Base-by-base conservation (phyloP, 352 stramenopile genomes). In the Phytopythium kandeliae region DNA sequence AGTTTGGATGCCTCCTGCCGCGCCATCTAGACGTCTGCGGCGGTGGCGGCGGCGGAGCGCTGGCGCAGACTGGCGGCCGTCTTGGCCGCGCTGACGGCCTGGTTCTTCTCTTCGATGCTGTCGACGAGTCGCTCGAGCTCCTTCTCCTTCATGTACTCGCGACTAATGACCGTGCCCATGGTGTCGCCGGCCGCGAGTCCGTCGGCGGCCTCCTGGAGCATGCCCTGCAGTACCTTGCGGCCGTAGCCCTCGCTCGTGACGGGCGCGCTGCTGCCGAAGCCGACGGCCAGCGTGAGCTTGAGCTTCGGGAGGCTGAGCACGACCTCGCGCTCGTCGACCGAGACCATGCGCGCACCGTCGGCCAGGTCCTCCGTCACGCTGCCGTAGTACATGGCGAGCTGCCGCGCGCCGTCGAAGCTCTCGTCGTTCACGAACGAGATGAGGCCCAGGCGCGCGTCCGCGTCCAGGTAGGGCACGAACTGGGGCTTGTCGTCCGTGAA, bases 301-400 rank as follows among this genome's bases (percentile, higher is more conserved):
- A 93, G 74, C 63, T 90, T 89, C 19, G 82, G 82, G 10, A 93
- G 60, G 21, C 61, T 82, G 47, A 93, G 44, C 11, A 91, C 62
- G 3, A 93, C 52, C 46, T 93, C 82, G n/a, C 71, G 75, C 65
- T 93, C 82, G 48, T 93, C 82, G 55, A 93, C 89, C 33, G 82
- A 91, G 31, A 70, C 69, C 31, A 89, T 62, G 1, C 41, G 65
- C 6, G 82, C 75, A 0, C 79, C 76, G 22, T 88, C 41, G 0
- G 79, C 78, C 15, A 93, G 57, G 10, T 93, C 79, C 21, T 93
- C 79, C 1, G 71, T 83, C 43, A 93, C 76, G 37, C 82, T 93
- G 34, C 82, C 82, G 50, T 93, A 93, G 63, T 93, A 93, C 53
- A 86, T 63, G 17, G 79, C 79, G 16, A 93, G 62, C 56, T 89